phyloP scores from a whole-genome alignment of 2,329 filamentous ascomycete genomes.

The Fusarium goolgardi region DNA sequence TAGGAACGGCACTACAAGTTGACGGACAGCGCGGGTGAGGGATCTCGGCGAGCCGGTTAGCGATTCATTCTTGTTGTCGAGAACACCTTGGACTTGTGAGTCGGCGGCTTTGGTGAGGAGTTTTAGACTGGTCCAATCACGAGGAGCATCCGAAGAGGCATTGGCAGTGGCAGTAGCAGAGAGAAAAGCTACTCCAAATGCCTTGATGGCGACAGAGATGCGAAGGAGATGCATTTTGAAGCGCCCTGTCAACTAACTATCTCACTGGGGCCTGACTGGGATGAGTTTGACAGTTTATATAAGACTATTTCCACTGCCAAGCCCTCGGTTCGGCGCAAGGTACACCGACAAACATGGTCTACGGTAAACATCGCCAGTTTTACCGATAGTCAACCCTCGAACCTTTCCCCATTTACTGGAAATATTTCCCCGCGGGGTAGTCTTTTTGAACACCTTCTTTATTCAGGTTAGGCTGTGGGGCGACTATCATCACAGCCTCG shows the following conservation, averaged over 20 bases:
- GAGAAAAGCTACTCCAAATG: background rate
- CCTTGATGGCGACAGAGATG: background rate
- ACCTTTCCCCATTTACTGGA: background rate
- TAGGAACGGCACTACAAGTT: conserved; percentile 11
- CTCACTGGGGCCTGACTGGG: background rate
- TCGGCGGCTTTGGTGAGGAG: conserved; percentile 15
- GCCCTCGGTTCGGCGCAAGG: conserved; percentile 21
- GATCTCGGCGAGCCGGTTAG: conserved; percentile 15
- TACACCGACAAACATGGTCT: conserved; percentile 11
- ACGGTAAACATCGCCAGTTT: conserved; percentile 11
- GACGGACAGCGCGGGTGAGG: conserved; percentile 14
- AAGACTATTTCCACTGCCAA: conserved; percentile 1
- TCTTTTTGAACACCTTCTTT: background rate
- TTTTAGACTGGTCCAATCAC: conserved; percentile 5
- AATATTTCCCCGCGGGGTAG: conserved; percentile 16
- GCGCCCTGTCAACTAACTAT: background rate
- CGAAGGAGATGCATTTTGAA: background rate
- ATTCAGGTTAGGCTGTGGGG: conserved; percentile 9
- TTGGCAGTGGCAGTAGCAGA: background rate
- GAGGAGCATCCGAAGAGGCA: background rate
- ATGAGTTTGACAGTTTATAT: conserved; percentile 6
- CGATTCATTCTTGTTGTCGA: conserved; percentile 5
- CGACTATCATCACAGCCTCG: background rate
- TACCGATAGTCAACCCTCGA: background rate
- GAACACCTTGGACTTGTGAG: background rate